These are phyloP conservation scores for Obba rivulosa DNA, from an alignment of 768 basidiomycete species.

Conservation along the genomic window DNA sequence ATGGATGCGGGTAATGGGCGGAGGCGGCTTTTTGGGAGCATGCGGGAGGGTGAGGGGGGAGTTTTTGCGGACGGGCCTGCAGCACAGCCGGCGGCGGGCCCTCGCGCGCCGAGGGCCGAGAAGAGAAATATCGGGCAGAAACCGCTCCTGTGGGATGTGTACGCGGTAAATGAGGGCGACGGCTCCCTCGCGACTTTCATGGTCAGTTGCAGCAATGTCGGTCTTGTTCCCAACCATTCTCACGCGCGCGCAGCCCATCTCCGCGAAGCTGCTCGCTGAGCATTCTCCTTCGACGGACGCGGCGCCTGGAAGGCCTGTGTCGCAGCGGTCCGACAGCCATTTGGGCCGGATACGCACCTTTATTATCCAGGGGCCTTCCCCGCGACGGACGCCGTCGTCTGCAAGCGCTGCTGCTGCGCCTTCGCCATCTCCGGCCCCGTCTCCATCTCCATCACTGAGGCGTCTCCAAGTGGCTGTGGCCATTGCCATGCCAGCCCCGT, in stretches of 20 bases:
- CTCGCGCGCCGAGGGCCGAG: neutral
- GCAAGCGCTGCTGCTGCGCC: neutral
- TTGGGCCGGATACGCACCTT: slow-evolving; percentile 1
- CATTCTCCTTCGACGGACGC: neutral
- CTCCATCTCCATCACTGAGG: neutral
- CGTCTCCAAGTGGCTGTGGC: slow-evolving; percentile 5
- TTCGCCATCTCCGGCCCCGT: neutral
- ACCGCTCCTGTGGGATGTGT: slow-evolving; percentile 12
- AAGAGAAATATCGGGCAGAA: slow-evolving; percentile 4
- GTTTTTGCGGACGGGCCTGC: neutral
- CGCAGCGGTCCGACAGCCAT: neutral
- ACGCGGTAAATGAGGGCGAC: slow-evolving; percentile 8
- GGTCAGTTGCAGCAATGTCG: neutral
- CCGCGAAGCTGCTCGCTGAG: neutral
- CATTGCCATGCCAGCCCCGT: slow-evolving; percentile 8
- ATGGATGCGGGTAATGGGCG: neutral
- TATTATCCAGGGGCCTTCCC: slow-evolving; percentile 4
- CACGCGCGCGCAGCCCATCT: slow-evolving; percentile 5
- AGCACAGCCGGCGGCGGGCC: neutral
- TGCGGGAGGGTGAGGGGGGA: neutral
- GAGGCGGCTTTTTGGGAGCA: neutral
- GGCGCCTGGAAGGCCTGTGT: neutral
- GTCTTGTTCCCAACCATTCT: neutral
- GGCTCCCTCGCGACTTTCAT: neutral
- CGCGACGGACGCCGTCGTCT: neutral